phyloP scores from a whole-genome alignment of 257 asterid species.

The Solanum virginianum region DNA sequence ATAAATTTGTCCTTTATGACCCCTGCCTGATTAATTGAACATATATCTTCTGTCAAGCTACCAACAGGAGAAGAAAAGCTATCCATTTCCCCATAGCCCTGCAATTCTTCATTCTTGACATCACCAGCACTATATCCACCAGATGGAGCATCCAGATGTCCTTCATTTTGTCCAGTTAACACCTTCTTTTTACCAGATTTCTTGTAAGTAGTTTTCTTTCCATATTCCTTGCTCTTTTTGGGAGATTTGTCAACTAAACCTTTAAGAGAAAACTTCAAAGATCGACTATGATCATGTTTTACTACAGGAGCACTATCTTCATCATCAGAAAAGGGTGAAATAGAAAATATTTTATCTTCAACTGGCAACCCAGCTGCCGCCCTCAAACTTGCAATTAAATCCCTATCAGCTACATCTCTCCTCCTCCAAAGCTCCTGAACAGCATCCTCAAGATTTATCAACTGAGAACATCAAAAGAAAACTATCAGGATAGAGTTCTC shows the following conservation, averaged over 20 bases:
- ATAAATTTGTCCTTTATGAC: slow-evolving; percentile 34
- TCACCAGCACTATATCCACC: slow-evolving; percentile 19
- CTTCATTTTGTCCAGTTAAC: slow-evolving; percentile 19
- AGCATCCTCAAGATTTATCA: slow-evolving; percentile 74
- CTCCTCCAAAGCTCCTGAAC: slow-evolving; percentile 97
- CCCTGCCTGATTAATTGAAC: slow-evolving; percentile 31
- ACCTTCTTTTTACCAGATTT: slow-evolving; percentile 53
- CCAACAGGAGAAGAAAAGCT: slow-evolving; percentile 51
- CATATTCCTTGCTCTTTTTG: slow-evolving; percentile 54
- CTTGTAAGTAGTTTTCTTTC: slow-evolving; percentile 8
- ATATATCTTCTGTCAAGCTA: slow-evolving; percentile 34
- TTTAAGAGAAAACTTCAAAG: slow-evolving; percentile 70
- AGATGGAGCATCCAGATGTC: slow-evolving; percentile 16
- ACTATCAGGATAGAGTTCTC: not conserved
- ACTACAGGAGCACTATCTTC: slow-evolving; percentile 53
- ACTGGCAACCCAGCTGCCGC: slow-evolving; percentile 93
- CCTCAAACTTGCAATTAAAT: slow-evolving; percentile 70
- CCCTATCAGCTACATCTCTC: slow-evolving; percentile 82
- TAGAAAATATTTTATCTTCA: slow-evolving; percentile 70
- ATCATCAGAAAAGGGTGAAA: slow-evolving; percentile 89
- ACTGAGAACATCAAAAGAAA: slow-evolving; percentile 25
- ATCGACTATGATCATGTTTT: slow-evolving; percentile 51
- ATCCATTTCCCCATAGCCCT: slow-evolving; percentile 31
- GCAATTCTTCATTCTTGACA: slow-evolving; percentile 27
- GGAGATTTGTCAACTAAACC: slow-evolving; percentile 66